A percentile compares a stretch with the other conserved stretches of the same genome.
phyloP scores from a whole-genome alignment of 331 rosid genomes.

The Cydonia oblonga region DNA sequence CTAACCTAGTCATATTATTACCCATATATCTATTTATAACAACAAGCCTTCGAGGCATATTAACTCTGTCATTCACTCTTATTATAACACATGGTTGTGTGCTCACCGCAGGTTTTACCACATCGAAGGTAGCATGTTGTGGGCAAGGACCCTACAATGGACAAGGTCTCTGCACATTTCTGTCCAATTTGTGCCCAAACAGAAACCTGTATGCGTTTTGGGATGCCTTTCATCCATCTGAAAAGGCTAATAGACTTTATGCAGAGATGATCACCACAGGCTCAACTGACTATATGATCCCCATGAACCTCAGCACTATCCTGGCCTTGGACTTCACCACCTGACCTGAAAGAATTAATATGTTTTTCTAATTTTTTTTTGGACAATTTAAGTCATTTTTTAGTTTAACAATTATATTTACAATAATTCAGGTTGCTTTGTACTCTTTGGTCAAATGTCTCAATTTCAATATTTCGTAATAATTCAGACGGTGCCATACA shows the following conservation, averaged over 20 bases:
- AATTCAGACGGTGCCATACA: too few relatives aligned
- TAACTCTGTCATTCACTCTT: not conserved
- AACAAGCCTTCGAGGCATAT: not conserved
- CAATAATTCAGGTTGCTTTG: too few relatives aligned
- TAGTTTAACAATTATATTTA: too few relatives aligned
- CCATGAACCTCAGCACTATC: conserved; percentile 70
- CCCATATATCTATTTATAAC: not conserved
- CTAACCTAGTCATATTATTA: too few relatives aligned
- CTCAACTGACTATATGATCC: conserved; percentile 44
- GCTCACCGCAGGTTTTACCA: conserved; percentile 37
- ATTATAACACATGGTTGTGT: not conserved
- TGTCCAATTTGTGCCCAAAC: conserved; percentile 58
- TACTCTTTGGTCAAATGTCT: too few relatives aligned
- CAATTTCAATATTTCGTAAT: too few relatives aligned
- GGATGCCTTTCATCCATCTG: conserved; percentile 81
- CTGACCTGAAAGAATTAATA: conserved; percentile 1
- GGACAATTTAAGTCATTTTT: too few relatives aligned
- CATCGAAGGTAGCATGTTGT: conserved; percentile 65
- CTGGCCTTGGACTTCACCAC: conserved; percentile 44
- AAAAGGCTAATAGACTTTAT: conserved; percentile 47
- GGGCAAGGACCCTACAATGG: conserved; percentile 95
- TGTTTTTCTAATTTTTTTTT: too few relatives aligned
- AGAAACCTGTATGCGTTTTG: conserved; percentile 58
- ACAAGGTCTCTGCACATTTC: conserved; percentile 53
- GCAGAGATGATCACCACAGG: conserved; percentile 50